These are phyloP conservation scores for Suillus subalutaceus DNA, from an alignment of 768 basidiomycete genomes.

Conservation along the genomic window DNA sequence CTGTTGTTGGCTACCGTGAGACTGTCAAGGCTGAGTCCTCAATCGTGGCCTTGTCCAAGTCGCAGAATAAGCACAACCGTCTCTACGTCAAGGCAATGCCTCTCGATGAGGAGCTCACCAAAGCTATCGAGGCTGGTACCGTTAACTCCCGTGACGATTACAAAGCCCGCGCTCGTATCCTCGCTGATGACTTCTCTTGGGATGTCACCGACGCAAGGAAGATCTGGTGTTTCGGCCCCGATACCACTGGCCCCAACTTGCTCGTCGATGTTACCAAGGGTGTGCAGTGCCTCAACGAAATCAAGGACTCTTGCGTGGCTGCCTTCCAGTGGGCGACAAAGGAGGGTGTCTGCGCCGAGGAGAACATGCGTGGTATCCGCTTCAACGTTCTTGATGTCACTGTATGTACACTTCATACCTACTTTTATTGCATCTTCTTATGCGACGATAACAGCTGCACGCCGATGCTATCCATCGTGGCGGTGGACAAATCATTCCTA, in stretches of 20 bases:
- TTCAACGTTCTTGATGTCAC: conserved; percentile 96
- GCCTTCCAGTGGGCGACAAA: conserved; percentile 99
- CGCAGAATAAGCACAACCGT: conserved; percentile 99
- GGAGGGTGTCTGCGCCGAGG: conserved; percentile 95
- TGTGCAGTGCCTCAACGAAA: conserved; percentile 97
- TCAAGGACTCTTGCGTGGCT: conserved; percentile 99
- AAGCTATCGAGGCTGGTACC: conserved; percentile 88
- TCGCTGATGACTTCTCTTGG: conserved; percentile 97
- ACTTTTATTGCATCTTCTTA: not conserved
- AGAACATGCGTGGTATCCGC: conserved; percentile 98
- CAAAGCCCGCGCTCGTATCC: conserved; percentile 91
- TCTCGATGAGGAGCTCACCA: conserved; percentile 90
- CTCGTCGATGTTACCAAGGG: conserved; percentile 99
- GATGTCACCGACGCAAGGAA: conserved; percentile 99
- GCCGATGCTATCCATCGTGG: conserved; percentile 99
- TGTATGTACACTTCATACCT: conserved; percentile 46
- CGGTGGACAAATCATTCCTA: conserved; percentile 98
- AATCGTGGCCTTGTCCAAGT: conserved; percentile 97
- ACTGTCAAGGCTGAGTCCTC: conserved; percentile 95
- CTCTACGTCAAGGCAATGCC: conserved; percentile 93
- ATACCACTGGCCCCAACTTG: conserved; percentile 95
- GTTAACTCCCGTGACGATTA: conserved; percentile 94
- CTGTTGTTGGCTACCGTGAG: conserved; percentile 97
- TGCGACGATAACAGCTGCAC: conserved; percentile 64
- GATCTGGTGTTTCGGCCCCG: conserved; percentile 99